These are phyloP conservation scores for Psilocybe cyanescens DNA, from an alignment of 768 basidiomycete species.

Conservation along the genomic window DNA sequence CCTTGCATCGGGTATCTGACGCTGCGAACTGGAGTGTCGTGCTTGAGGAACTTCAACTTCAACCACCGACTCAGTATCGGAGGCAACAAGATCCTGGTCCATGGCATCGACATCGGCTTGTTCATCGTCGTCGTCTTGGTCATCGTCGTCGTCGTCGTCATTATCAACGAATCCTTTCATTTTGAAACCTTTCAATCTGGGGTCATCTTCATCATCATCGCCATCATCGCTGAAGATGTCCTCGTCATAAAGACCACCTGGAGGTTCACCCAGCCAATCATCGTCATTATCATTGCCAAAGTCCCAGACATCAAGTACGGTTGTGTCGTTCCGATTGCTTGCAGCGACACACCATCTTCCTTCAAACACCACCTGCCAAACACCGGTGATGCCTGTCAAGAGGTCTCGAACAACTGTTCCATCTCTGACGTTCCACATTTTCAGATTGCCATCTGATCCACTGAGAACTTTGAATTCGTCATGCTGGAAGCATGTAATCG, in stretches of 20 bases:
- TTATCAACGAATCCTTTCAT: slow-evolving; percentile 11
- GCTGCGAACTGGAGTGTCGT: not conserved
- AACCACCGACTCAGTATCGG: slow-evolving; percentile 43
- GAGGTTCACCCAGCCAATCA: slow-evolving; percentile 84
- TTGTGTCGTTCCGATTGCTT: slow-evolving; percentile 77
- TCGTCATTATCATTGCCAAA: slow-evolving; percentile 77
- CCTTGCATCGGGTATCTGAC: not conserved
- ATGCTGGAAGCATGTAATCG: slow-evolving; percentile 99
- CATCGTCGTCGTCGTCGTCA: slow-evolving; percentile 23
- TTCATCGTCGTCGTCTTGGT: slow-evolving; percentile 50
- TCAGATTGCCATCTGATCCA: slow-evolving; percentile 94
- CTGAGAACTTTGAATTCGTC: slow-evolving; percentile 97
- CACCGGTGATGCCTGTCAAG: slow-evolving; percentile 88
- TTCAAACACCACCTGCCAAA: slow-evolving; percentile 98
- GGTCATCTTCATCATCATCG: slow-evolving; percentile 45
- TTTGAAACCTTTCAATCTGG: slow-evolving; percentile 16
- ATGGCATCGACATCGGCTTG: slow-evolving; percentile 70
- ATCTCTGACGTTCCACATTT: slow-evolving; percentile 96
- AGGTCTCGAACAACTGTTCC: slow-evolving; percentile 88
- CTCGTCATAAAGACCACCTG: slow-evolving; percentile 76
- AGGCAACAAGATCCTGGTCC: slow-evolving; percentile 66
- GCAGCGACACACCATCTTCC: slow-evolving; percentile 95
- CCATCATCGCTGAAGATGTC: slow-evolving; percentile 60
- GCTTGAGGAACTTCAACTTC: slow-evolving; percentile 23
- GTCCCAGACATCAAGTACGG: slow-evolving; percentile 90